These are phyloP conservation scores for Jatropha multifida DNA, from an alignment of 441 rosid genomes.

Conservation along the genomic window DNA sequence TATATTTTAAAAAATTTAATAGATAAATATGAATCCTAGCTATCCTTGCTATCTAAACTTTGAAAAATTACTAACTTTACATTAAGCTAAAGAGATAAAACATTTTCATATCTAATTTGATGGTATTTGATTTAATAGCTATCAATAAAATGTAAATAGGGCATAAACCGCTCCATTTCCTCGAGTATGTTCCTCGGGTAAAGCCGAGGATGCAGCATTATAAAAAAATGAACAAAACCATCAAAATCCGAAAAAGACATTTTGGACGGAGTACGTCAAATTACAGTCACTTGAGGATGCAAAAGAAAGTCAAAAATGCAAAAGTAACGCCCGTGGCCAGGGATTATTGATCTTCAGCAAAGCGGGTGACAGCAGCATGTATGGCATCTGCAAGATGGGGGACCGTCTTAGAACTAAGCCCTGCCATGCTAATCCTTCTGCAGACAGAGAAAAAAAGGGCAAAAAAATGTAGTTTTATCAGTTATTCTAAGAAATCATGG, in stretches of 20 bases:
- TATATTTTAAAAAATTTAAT: too few species aligned
- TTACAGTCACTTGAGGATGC: background rate
- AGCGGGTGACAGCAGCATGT: constrained; percentile 62
- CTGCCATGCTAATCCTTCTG: constrained; percentile 99
- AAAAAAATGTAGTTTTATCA: background rate
- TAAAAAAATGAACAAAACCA: constrained; percentile 1
- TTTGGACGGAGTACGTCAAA: background rate
- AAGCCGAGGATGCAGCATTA: background rate
- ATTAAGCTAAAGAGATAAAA: background rate
- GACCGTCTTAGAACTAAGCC: constrained; percentile 79
- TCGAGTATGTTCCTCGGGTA: background rate
- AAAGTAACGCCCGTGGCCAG: background rate
- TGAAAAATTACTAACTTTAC: too few species aligned
- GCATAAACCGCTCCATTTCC: background rate
- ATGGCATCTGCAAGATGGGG: constrained; percentile 79
- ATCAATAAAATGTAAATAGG: background rate
- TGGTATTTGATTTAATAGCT: too few species aligned
- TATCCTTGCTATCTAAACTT: too few species aligned
- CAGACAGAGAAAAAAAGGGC: background rate
- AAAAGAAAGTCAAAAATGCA: background rate
- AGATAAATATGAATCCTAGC: too few species aligned
- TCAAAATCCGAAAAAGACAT: background rate
- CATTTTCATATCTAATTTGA: too few species aligned
- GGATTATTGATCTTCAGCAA: constrained; percentile 4
- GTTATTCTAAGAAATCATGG: background rate